Evolutionary conservation across 805 yeast species (phyloP).

Genomic region (Pichia eremophila): DNA sequence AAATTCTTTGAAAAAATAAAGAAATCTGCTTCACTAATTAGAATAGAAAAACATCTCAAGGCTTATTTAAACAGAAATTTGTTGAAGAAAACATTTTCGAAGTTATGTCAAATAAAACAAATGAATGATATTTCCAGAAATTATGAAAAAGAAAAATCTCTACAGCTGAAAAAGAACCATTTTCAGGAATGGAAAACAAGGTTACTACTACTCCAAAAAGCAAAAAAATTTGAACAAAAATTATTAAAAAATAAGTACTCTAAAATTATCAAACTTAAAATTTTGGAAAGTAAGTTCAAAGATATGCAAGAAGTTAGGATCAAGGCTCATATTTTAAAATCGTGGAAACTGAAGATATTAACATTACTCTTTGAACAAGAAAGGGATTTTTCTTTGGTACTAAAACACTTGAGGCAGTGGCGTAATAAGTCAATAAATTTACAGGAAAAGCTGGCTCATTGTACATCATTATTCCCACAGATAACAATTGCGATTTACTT

Average conservation of each 20-base stretch:
- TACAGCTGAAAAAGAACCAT: not conserved
- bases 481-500: too few relatives aligned
- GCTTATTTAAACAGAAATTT: too few relatives aligned
- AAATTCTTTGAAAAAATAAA: too few relatives aligned
- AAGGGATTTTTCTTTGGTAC: too few relatives aligned
- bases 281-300: not conserved
- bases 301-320: not conserved
- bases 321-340: not conserved
- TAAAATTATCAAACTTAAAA: conserved; percentile 1
- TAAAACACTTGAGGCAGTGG: too few relatives aligned
- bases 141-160: not conserved
- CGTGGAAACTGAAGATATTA: conserved; percentile 4
- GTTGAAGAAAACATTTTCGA: too few relatives aligned
- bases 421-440: too few relatives aligned
- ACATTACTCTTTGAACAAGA: not conserved
- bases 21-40: too few relatives aligned
- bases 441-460: too few relatives aligned
- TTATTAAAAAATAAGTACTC: not conserved
- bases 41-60: too few relatives aligned
- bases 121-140: not conserved
- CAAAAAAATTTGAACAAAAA: not conserved
- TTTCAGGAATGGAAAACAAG: not conserved
- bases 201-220: not conserved
- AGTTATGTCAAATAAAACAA: too few relatives aligned
- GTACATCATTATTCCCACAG: too few relatives aligned